Evolutionary conservation across 2,329 filamentous ascomycete genomes (phyloP).

Genomic region (Neofusicoccum sp.): DNA sequence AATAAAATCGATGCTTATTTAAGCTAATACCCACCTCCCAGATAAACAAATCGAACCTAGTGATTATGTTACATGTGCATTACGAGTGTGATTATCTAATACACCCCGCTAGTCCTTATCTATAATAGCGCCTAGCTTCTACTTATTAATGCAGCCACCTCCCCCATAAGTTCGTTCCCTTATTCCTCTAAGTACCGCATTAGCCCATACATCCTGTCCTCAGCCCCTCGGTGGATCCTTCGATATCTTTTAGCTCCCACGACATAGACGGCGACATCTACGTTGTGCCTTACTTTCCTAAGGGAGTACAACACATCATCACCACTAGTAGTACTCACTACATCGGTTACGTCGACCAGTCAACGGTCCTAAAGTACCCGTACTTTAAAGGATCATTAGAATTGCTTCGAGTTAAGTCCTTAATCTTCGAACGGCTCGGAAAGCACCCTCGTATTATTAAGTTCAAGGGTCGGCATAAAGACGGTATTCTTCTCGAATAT

Average conservation of each 20-base stretch:
- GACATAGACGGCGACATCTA: not conserved
- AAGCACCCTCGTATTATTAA: slow-evolving; percentile 24
- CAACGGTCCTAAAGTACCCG: slow-evolving; percentile 24
- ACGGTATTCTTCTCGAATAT: slow-evolving; percentile 24
- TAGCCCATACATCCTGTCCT: no score
- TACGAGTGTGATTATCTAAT: no score
- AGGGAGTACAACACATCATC: slow-evolving; percentile 24
- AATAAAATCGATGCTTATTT: no score
- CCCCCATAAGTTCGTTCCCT: not conserved
- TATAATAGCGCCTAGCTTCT: no score
- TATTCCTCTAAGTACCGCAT: no score
- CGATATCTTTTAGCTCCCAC: not conserved
- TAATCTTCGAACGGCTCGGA: slow-evolving; percentile 23
- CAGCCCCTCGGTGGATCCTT: no score
- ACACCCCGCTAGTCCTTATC: no score
- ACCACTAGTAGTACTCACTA: slow-evolving; percentile 12
- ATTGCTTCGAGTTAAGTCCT: slow-evolving; percentile 14
- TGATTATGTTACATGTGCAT: no score
- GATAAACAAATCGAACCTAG: no score
- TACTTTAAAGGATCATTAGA: slow-evolving; percentile 3
- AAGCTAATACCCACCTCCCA: no score
- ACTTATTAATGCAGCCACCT: not conserved
- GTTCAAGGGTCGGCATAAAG: slow-evolving; percentile 21
- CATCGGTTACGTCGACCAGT: slow-evolving; percentile 22
- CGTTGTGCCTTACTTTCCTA: slow-evolving; percentile 9